phyloP scores from a whole-genome alignment of 805 yeast genomes.

The Lachancea kluyveri region DNA sequence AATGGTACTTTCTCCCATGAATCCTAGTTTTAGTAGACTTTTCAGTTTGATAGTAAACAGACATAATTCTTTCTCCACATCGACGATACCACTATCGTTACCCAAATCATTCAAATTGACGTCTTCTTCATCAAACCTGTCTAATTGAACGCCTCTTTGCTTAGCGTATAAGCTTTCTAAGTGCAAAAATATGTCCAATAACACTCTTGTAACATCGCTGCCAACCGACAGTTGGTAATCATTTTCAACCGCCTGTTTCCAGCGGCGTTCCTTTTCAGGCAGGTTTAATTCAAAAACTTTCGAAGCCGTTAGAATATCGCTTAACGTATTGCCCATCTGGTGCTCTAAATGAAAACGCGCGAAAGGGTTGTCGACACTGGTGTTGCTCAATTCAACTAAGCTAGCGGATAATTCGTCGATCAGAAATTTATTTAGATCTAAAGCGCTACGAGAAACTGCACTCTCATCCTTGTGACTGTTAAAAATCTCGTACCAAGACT shows the following conservation, averaged over 20 bases:
- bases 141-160: constrained; percentile 14
- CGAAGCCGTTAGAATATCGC: constrained; percentile 22
- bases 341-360: constrained; percentile 9
- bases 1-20: constrained; percentile 11
- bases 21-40: constrained; percentile 20
- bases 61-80: constrained; percentile 20
- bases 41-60: constrained; percentile 26
- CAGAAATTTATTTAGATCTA: constrained; percentile 7
- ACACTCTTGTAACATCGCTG: constrained; percentile 6
- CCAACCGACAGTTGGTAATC: constrained; percentile 13
- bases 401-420: constrained; percentile 13
- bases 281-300: constrained; percentile 26
- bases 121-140: constrained; percentile 24
- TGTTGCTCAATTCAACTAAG: constrained; percentile 6
- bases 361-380: constrained; percentile 1
- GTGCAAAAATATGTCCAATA: constrained; percentile 19
- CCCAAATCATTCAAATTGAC: constrained; percentile 18
- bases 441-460: constrained; percentile 3
- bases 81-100: constrained; percentile 6
- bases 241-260: constrained; percentile 16
- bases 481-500: constrained; percentile 24
- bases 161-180: constrained; percentile 24
- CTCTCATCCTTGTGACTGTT: constrained; percentile 6
- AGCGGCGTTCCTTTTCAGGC: constrained; percentile 19
- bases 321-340: constrained; percentile 16